Evolutionary conservation across 176 grass and related monocot species (phyloP), one percentile per base, ranked within the genome.

Genomic region (Musa troglodytarum): DNA sequence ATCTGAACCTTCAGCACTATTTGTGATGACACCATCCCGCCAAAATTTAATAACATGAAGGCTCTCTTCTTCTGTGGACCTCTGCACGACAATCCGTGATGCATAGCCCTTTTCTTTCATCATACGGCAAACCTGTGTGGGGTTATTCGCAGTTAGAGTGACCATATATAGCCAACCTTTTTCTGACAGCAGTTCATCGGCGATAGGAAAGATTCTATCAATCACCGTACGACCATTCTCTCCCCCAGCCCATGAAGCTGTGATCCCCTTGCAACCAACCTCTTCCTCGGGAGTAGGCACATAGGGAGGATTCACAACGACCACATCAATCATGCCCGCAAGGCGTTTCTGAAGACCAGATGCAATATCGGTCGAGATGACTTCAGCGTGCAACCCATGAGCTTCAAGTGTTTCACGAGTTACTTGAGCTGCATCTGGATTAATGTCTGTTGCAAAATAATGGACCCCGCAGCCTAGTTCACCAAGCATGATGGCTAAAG

Each of bases 11-110:
- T 56, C 79, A 61, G 79, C 65, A 0, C 64, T 76, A 63, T 72
- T 73, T 73, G 65, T 50, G 75, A 24, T 21, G 43, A 59, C 49
- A 17, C 74, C 69, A 1, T 89, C 85, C 25, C 77, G 81, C 95
- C 95, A 93, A 81, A 98, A 98, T 78, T 94, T 98, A 13, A 98
- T 86, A 67, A 98, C 88, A 87, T 83, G 92, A 10, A 91, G 87
- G 73, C 88, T 94, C 75, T 98, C 95, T 80, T 98, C 94, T 58
- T 98, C 95, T 7, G 90, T 94, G 7, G 90, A 98, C 77, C 95
- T 91, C 81, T 98, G 92, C 73, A 98, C 80, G 51, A 93, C 78
- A 68, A 98, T 88, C 0, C 84, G 88, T 0, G 95, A 98, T 49
- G 76, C 88, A 82, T 89, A 98, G 0, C 95, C 95, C 81, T 89